Evolutionary conservation across 148 eudicot genomes (phyloP).

Genomic region (Rhododendron molle): DNA sequence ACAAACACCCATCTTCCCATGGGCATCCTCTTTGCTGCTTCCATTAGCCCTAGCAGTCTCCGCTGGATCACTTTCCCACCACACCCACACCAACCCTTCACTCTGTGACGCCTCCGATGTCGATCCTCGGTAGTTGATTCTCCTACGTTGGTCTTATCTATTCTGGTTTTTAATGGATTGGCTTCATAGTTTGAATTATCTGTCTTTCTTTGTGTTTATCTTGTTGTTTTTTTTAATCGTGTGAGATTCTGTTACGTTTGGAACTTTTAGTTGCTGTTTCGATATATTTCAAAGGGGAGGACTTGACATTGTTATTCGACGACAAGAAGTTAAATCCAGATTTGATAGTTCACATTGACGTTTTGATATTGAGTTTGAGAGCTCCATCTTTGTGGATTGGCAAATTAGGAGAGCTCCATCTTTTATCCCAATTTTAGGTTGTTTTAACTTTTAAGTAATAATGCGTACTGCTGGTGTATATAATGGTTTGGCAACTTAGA

Average conservation of each 20-base stretch:
- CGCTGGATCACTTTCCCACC: conserved; percentile 43
- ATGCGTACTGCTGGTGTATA: background rate
- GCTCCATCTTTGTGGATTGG: background rate
- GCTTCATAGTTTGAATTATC: background rate
- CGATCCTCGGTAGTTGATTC: conserved; percentile 23
- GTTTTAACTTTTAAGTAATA: background rate
- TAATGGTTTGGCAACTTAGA: background rate
- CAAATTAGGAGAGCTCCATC: background rate
- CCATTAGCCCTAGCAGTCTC: conserved; percentile 44
- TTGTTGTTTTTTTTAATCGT: no score
- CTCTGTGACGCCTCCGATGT: conserved; percentile 37
- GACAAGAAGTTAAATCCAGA: background rate
- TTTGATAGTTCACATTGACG: background rate
- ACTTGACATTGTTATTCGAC: background rate
- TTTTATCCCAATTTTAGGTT: background rate
- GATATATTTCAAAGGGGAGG: background rate
- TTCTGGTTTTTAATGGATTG: background rate
- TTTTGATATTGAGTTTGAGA: background rate
- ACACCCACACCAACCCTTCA: conserved; percentile 24
- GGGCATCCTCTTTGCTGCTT: conserved; percentile 43
- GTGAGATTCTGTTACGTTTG: background rate
- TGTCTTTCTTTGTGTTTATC: background rate
- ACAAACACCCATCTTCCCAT: conserved; percentile 23
- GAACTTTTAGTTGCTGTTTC: background rate
- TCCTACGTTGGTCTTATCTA: background rate